Evolutionary conservation across 768 basidiomycete genomes (phyloP).

Genomic region (Porphyrellus cyaneotinctus): DNA sequence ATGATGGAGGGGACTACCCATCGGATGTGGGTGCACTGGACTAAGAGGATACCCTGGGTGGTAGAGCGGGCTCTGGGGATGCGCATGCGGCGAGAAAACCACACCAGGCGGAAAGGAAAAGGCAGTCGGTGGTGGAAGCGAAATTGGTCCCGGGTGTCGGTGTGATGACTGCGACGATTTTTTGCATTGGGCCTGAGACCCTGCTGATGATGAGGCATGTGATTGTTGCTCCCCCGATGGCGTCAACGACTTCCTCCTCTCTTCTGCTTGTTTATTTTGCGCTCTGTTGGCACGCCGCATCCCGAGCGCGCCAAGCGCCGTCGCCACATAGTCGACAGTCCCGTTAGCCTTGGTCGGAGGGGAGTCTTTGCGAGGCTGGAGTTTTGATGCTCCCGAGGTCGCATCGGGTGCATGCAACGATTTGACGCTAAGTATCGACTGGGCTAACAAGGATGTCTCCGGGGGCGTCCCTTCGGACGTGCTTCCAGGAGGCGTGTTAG

Average conservation of each 20-base stretch:
- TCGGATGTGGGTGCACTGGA: conserved; percentile 26
- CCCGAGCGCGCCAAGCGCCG: conserved; percentile 27
- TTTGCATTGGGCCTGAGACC: conserved; percentile 12
- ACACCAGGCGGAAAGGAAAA: conserved; percentile 40
- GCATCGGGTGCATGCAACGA: conserved; percentile 6
- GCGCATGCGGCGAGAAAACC: conserved; percentile 32
- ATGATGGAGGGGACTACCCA: conserved; percentile 39
- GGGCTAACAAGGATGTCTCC: conserved; percentile 6
- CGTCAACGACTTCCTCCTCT: conserved; percentile 16
- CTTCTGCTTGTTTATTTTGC: conserved; percentile 22
- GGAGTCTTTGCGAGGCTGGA: conserved; percentile 11
- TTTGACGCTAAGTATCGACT: conserved; percentile 14
- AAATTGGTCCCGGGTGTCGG: conserved; percentile 68
- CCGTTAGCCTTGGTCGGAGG: conserved; percentile 17
- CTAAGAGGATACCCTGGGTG: conserved; percentile 34
- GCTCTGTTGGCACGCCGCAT: conserved; percentile 28
- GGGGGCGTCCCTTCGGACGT: conserved; percentile 6
- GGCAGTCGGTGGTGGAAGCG: conserved; percentile 56
- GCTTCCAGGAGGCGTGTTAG: conserved; percentile 2
- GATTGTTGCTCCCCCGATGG: conserved; percentile 18
- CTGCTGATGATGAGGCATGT: conserved; percentile 6
- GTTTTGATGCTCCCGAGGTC: conserved; percentile 15
- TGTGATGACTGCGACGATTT: conserved; percentile 26
- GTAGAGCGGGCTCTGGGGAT: conserved; percentile 38
- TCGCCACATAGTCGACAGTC: conserved; percentile 12